phyloP scores from a whole-genome alignment of 179 eudicot genomes.

The Spergularia azorica region DNA sequence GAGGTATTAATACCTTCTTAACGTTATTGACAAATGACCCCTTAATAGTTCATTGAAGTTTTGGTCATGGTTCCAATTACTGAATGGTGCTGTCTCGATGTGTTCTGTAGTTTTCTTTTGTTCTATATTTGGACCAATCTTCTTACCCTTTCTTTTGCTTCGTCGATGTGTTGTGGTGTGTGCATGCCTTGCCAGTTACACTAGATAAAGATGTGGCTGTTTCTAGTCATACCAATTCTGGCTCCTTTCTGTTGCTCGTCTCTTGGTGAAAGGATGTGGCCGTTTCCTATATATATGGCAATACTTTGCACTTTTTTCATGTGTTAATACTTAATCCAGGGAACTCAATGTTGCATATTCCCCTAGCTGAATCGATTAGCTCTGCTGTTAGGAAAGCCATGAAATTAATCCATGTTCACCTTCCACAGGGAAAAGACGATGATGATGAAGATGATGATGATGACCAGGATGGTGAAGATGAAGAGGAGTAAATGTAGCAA shows the following conservation, averaged over 20 bases:
- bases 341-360: neutral
- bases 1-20: slow-evolving; percentile 48
- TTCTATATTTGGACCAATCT: no score
- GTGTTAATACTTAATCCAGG: neutral
- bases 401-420: neutral
- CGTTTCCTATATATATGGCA: no score
- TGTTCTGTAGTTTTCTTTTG: no score
- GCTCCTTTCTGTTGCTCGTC: neutral
- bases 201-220: neutral
- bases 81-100: neutral
- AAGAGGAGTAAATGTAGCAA: slow-evolving; percentile 25
- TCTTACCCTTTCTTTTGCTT: neutral
- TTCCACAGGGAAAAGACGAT: slow-evolving; percentile 53
- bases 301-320: no score
- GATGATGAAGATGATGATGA: slow-evolving; percentile 55
- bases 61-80: neutral
- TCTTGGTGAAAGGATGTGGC: no score
- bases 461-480: slow-evolving; percentile 41
- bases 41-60: neutral
- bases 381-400: neutral
- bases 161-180: neutral
- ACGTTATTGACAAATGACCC: neutral
- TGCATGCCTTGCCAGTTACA: no score
- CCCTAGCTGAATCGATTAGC: neutral
- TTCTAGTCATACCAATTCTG: neutral